Evolutionary conservation across 176 grass and related monocot genomes (phyloP).

Genomic region (Carex pumila): DNA sequence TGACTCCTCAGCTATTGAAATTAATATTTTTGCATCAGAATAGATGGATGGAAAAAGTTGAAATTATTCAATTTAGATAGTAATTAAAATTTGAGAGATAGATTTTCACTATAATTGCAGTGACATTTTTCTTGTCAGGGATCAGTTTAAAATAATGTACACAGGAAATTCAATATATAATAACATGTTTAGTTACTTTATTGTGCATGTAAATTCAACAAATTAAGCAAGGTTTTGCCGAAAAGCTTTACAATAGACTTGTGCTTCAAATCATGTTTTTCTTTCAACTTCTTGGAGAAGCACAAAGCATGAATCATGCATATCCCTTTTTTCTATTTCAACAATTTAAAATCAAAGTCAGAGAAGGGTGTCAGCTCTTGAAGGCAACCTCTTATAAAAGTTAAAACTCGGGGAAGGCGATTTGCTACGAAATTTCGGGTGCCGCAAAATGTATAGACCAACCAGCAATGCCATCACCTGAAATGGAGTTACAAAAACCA

Average conservation of each 20-base stretch:
- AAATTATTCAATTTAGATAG: neutral
- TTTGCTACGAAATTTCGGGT: constrained; percentile 60
- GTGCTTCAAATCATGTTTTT: neutral
- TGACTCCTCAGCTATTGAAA: neutral
- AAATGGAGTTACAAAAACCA: constrained; percentile 53
- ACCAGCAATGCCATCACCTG: constrained; percentile 32
- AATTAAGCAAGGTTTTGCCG: too few species aligned
- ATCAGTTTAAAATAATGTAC: neutral
- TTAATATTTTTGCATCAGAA: neutral
- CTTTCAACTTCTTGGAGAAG: neutral
- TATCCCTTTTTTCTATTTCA: neutral
- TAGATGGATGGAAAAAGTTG: neutral
- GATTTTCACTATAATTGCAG: neutral
- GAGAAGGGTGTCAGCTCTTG: constrained; percentile 48
- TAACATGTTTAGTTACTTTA: too few species aligned
- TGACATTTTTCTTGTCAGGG: neutral
- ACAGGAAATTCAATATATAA: too few species aligned
- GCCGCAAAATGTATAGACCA: constrained; percentile 51
- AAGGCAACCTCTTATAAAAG: constrained; percentile 58
- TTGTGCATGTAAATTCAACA: too few species aligned
- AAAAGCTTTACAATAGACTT: neutral
- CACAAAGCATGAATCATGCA: neutral
- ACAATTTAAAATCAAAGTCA: neutral
- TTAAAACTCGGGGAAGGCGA: constrained; percentile 49
- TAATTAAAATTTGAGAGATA: too few species aligned